Percentiles rank a stretch among this genome's conserved stretches.
Conservation (phyloP, 2,329 filamentous ascomycete genomes). For the Fusarium duplospermum region DNA sequence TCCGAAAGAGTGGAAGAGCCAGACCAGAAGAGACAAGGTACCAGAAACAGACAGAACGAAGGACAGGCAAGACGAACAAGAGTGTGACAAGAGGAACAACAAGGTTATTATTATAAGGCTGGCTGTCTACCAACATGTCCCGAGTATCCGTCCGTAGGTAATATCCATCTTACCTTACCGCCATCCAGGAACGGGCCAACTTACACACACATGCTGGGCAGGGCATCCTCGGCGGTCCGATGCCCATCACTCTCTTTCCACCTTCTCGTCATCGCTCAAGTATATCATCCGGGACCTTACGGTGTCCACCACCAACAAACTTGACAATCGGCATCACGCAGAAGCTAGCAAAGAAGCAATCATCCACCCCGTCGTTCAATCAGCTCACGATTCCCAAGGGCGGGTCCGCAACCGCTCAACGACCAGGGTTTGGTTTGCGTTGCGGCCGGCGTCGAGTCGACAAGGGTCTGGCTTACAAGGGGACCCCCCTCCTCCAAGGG, state of each 20-base stretch:
- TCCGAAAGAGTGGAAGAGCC: constrained; percentile 28
- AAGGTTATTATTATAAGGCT: constrained; percentile 19
- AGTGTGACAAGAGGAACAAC: constrained; percentile 2
- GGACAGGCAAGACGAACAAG: constrained; percentile 9
- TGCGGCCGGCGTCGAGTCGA: not conserved
- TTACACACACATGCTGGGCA: not conserved
- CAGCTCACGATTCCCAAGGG: constrained; percentile 30
- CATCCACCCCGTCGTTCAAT: constrained; percentile 28
- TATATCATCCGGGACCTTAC: not conserved
- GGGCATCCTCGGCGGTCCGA: not conserved
- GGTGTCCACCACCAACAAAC: constrained; percentile 14
- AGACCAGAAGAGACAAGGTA: constrained; percentile 2
- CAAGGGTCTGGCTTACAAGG: constrained; percentile 35
- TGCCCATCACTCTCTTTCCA: not conserved
- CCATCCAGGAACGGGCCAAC: constrained; percentile 14
- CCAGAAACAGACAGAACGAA: too few relatives aligned
- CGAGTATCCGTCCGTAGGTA: not conserved
- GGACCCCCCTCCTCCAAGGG: constrained; percentile 16
- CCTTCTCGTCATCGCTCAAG: not conserved
- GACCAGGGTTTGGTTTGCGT: constrained; percentile 15
- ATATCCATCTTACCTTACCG: not conserved
- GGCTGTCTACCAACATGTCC: not conserved
- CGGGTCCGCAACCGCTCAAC: constrained; percentile 18
- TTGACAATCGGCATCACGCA: constrained; percentile 17
- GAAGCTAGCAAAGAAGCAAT: constrained; percentile 31